Evolutionary conservation across 345 rosid species (phyloP).

Genomic region (Excoecaria cochinchinensis): DNA sequence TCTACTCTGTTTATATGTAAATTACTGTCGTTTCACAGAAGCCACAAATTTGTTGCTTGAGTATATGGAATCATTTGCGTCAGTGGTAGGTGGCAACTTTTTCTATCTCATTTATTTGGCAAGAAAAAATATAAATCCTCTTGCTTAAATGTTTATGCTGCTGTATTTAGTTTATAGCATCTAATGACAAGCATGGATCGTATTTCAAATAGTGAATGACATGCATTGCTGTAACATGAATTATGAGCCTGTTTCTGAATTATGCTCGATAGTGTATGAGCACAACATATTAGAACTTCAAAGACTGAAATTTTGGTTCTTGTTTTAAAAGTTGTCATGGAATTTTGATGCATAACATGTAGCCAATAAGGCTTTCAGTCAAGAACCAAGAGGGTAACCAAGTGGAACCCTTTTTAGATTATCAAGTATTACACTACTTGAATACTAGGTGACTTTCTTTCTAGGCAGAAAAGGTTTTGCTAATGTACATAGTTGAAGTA

Average conservation of each 20-base stretch:
- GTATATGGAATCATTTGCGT: slow-evolving; percentile 65
- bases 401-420: too few relatives aligned
- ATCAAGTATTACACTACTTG: too few relatives aligned
- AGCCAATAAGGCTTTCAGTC: too few relatives aligned
- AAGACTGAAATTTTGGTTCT: too few relatives aligned
- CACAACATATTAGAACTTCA: background rate
- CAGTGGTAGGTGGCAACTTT: slow-evolving; percentile 54
- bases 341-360: too few relatives aligned
- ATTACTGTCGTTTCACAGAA: slow-evolving; percentile 69
- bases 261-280: background rate
- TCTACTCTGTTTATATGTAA: slow-evolving; percentile 73
- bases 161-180: background rate
- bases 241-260: too few relatives aligned
- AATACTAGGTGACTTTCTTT: too few relatives aligned
- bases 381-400: too few relatives aligned
- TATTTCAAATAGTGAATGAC: background rate
- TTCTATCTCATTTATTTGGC: slow-evolving; percentile 6
- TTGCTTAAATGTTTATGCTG: background rate
- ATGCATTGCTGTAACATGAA: too few relatives aligned
- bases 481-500: background rate
- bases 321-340: too few relatives aligned
- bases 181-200: background rate
- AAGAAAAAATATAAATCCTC: background rate
- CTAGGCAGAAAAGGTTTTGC: background rate
- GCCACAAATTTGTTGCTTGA: slow-evolving; percentile 78